phyloP scores from a whole-genome alignment of 2,329 filamentous ascomycete species.

The Trichophyton verrucosum region DNA sequence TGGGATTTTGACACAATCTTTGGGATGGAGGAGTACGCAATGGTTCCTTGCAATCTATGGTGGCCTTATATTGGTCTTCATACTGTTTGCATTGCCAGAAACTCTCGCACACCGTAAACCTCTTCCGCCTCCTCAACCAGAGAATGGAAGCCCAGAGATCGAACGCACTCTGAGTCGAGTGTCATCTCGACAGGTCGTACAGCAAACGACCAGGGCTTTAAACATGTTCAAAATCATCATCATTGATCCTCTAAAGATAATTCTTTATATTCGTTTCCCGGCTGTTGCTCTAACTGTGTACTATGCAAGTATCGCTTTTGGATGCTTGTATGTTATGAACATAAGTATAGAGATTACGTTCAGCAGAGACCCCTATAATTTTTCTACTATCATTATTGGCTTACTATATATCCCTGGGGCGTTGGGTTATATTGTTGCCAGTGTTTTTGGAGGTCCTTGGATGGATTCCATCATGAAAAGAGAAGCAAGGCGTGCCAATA shows the following conservation, averaged over 20 bases:
- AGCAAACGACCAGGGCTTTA: constrained; percentile 43
- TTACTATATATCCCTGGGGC: constrained; percentile 66
- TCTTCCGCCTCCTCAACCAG: constrained; percentile 18
- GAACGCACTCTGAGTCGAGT: constrained; percentile 36
- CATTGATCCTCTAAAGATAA: constrained; percentile 58
- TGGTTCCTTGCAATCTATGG: constrained; percentile 68
- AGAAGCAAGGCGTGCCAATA: constrained; percentile 56
- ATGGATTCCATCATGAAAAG: constrained; percentile 69
- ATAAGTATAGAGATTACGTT: constrained; percentile 64
- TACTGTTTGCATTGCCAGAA: constrained; percentile 36
- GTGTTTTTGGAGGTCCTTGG: constrained; percentile 61
- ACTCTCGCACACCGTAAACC: constrained; percentile 24
- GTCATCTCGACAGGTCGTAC: constrained; percentile 51
- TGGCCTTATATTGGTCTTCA: constrained; percentile 30
- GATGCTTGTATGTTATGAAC: constrained; percentile 63
- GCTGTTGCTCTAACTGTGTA: constrained; percentile 61
- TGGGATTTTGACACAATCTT: constrained; percentile 54
- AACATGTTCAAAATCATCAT: constrained; percentile 48
- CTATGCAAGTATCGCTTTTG: constrained; percentile 63
- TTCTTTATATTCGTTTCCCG: constrained; percentile 61
- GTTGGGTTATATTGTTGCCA: constrained; percentile 58
- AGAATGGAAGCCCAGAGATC: constrained; percentile 1
- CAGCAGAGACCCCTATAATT: constrained; percentile 54
- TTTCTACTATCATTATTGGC: constrained; percentile 55
- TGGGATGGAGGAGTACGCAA: constrained; percentile 64